phyloP scores from a whole-genome alignment of 23 red algal genomes.

The Gracilaria caudata region DNA sequence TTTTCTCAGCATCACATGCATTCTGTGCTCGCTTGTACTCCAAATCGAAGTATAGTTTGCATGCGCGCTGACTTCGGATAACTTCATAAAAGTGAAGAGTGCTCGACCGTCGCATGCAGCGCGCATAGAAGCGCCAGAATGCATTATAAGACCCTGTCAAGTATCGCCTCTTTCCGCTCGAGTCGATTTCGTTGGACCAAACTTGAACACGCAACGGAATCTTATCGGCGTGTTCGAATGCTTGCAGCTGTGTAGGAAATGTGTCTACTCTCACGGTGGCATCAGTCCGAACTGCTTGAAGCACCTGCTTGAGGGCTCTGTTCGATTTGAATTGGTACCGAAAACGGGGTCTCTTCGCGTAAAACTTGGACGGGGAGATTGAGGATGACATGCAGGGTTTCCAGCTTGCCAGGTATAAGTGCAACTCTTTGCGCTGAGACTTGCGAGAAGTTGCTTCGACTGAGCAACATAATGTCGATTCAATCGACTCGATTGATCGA shows the following conservation, averaged over 20 bases:
- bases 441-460: neutral
- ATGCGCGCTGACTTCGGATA: conserved; percentile 56
- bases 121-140: conserved; percentile 50
- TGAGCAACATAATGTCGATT: neutral
- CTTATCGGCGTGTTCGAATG: conserved; percentile 44
- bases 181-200: conserved; percentile 57
- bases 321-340: conserved; percentile 23
- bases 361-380: conserved; percentile 11
- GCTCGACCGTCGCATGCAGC: conserved; percentile 28
- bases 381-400: conserved; percentile 2
- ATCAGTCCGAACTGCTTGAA: conserved; percentile 11
- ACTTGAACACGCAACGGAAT: neutral
- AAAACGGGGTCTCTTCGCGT: neutral
- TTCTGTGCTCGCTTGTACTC: conserved; percentile 61
- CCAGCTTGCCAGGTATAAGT: neutral
- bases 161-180: conserved; percentile 37
- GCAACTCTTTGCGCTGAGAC: neutral
- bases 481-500: too few species aligned
- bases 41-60: conserved; percentile 90
- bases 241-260: conserved; percentile 30
- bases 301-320: neutral
- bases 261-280: neutral
- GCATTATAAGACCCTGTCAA: conserved; percentile 19
- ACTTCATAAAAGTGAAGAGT: conserved; percentile 83
- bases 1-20: conserved; percentile 20